Conservation (phyloP, 2,329 filamentous ascomycete genomes). For the Tolypocladium tundrense region DNA sequence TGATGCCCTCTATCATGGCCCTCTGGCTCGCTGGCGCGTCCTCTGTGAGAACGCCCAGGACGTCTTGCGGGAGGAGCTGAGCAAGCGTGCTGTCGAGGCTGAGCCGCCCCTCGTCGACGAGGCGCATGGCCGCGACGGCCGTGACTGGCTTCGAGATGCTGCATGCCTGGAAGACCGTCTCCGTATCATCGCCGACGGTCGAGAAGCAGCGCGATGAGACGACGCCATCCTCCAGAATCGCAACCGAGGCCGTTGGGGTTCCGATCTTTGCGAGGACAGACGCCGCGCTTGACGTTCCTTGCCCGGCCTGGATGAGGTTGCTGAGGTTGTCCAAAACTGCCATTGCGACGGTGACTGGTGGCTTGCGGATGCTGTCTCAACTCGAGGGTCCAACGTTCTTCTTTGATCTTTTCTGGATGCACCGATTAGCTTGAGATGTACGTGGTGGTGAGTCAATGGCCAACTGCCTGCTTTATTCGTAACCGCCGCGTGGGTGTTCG, state of each 20-base stretch:
- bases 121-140: neutral
- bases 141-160: slow-evolving; percentile 10
- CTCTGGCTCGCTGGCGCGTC: neutral
- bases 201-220: slow-evolving; percentile 9
- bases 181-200: slow-evolving; percentile 2
- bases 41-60: neutral
- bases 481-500: neutral
- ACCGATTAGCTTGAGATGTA: too few relatives aligned
- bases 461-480: neutral
- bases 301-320: neutral
- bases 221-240: slow-evolving; percentile 8
- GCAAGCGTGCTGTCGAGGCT: neutral
- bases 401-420: neutral
- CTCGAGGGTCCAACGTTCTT: neutral
- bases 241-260: slow-evolving; percentile 6
- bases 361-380: neutral
- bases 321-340: neutral
- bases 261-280: slow-evolving; percentile 3
- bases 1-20: neutral
- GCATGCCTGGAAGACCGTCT: slow-evolving; percentile 9
- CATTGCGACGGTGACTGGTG: neutral
- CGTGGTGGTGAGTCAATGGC: neutral
- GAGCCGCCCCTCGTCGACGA: neutral
- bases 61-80: neutral
- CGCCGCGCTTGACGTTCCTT: neutral